Evolutionary conservation across 495 filamentous ascomycete genomes (phyloP), one percentile per base, ranked within the genome.

Genomic region (Lichenothelia convexa): DNA sequence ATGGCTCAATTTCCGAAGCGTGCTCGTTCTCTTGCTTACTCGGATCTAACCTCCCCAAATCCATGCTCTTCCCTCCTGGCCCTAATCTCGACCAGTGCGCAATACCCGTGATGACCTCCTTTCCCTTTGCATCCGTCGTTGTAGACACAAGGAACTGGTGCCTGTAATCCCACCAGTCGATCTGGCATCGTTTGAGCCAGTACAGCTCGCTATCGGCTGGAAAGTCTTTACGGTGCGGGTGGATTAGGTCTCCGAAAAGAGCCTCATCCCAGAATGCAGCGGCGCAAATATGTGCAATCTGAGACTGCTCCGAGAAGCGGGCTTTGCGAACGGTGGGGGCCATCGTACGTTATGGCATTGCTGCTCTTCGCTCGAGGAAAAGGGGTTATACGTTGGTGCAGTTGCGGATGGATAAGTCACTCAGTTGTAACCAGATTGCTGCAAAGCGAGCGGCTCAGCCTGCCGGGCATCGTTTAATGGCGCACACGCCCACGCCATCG

Each of bases 241-340:
- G 42, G n/a, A 48, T 48, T 12, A 43, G 13, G 21, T 36, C 40
- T 11, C 44, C 46, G 40, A 49, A 49, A 5, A 46, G 21, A 3
- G 23, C 36, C 16, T 46, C 40, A 21, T 49, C 37, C 13, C 19
- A 36, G 37, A 49, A 49, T 2, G 43, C 46, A 3, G n/a, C 11
- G 7, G 46, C 38, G 24, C 24, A 27, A 13, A 27, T 13, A 13
- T 7, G 8, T 8, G 7, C 13, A 8, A 27, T 27, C n/a, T n/a
- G n/a, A n/a, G n/a, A n/a, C n/a, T n/a, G n/a, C n/a, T n/a, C n/a
- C n/a, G n/a, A n/a, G n/a, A n/a, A n/a, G n/a, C n/a, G n/a, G n/a
- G n/a, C n/a, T n/a, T n/a, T n/a, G 9, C n/a, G n/a, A n/a, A n/a
- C n/a, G n/a, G n/a, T n/a, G n/a, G n/a, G n/a, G n/a, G n/a, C n/a